Evolutionary conservation across 2,329 filamentous ascomycete genomes (phyloP).

Genomic region (Aspergillus flavus): DNA sequence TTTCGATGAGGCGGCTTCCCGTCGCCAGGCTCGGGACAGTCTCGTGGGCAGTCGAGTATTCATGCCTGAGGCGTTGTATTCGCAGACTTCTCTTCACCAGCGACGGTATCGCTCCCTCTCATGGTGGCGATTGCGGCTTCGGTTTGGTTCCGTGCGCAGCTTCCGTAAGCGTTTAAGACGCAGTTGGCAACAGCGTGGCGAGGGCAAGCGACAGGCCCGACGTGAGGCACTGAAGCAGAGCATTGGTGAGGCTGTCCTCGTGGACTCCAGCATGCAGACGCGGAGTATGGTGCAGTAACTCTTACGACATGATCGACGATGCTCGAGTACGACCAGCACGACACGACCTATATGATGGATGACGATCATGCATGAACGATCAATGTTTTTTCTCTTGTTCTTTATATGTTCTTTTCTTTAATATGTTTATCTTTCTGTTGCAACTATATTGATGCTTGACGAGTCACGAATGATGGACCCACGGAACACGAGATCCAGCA

Average conservation of each 20-base stretch:
- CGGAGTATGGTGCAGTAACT: slow-evolving; percentile 11
- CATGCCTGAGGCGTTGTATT: slow-evolving; percentile 30
- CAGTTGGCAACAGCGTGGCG: slow-evolving; percentile 45
- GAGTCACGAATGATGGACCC: slow-evolving; percentile 11
- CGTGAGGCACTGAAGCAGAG: slow-evolving; percentile 57
- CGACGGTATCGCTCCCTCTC: slow-evolving; percentile 38
- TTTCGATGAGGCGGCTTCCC: slow-evolving; percentile 24
- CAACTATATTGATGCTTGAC: slow-evolving; percentile 5
- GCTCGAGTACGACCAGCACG: background rate
- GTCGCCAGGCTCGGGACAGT: slow-evolving; percentile 33
- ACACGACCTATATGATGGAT: slow-evolving; percentile 15
- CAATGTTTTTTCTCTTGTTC: slow-evolving; percentile 10
- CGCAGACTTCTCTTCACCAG: slow-evolving; percentile 35
- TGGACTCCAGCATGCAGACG: slow-evolving; percentile 24
- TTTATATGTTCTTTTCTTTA: slow-evolving; percentile 14
- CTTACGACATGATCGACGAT: background rate
- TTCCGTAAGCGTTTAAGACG: slow-evolving; percentile 52
- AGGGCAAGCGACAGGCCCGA: slow-evolving; percentile 54
- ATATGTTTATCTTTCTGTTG: background rate
- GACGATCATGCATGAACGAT: slow-evolving; percentile 4
- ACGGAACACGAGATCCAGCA: slow-evolving; percentile 5
- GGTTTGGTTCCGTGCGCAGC: slow-evolving; percentile 54
- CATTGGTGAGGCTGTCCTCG: slow-evolving; percentile 42
- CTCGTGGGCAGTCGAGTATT: slow-evolving; percentile 32
- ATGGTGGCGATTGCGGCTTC: slow-evolving; percentile 50